Base-by-base conservation (phyloP, 2,329 filamentous ascomycete genomes). In the Calonectria pteridis region DNA sequence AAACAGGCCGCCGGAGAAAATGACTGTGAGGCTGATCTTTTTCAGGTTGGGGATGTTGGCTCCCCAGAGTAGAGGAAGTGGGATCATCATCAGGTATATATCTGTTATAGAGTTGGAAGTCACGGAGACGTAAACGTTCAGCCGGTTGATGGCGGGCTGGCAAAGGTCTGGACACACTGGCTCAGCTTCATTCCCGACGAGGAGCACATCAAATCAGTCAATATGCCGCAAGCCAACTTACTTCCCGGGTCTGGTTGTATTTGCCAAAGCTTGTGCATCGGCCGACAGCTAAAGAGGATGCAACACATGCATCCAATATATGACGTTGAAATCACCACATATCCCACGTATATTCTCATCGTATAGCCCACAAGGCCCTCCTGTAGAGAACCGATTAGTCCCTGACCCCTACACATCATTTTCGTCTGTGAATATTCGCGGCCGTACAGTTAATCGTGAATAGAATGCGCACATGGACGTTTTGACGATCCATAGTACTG, bases 211-310 rank as follows among this genome's bases (percentile, higher is more conserved):
- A 10, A 14, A 29, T 20, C 26, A 9, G 11, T 20, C 18, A 4
- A 5, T 0, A 5, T 2, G 7, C 13, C 4, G 29, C 13, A 49
- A 10, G 18, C 7, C 29, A 26, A 69, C 68, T 64, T 51, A 64
- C 68, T 70, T 46, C 68, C 68, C 11, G 68, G 68, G 14, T 70
- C 23, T 13, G 68, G 68, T 9, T 70, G 29, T n/a, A 70, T 70
- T 16, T 70, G 68, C 68, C 68, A 70, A 14, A 55, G 58, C 37
- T 64, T 64, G 26, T 70, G 33, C 33, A 55, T 23, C 29, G 59
- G 68, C 20, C 58, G 35, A 9, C 68, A 70, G 29, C 58, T 65
- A 33, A 70, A 55, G 49, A 70, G 33, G 14, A 65, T 46, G 20
- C 18, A 46, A 20, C n/a, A n/a, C 35, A 70, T 58, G 49, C 58